phyloP scores from a whole-genome alignment of 2,329 filamentous ascomycete species.

The Rhynchosporium agropyri region DNA sequence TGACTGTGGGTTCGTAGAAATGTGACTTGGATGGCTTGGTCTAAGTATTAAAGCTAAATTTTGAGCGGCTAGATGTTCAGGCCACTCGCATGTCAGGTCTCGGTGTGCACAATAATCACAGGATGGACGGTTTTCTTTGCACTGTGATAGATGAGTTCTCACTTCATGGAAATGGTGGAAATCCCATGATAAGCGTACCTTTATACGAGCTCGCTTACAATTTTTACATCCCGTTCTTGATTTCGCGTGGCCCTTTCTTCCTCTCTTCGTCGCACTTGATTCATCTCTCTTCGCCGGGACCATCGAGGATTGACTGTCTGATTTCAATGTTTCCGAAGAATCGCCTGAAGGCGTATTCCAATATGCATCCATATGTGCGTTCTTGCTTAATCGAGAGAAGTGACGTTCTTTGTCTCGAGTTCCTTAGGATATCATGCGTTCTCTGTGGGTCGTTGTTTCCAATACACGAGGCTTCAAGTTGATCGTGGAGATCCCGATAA shows the following conservation, averaged over 20 bases:
- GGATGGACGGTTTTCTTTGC: slow-evolving; percentile 63
- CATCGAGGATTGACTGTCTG: not conserved
- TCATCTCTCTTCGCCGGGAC: not conserved
- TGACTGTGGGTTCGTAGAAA: slow-evolving; percentile 41
- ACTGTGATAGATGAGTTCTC: slow-evolving; percentile 46
- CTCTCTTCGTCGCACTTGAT: slow-evolving; percentile 19
- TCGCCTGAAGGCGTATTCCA: not conserved
- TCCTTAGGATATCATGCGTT: no score
- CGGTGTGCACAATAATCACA: slow-evolving; percentile 67
- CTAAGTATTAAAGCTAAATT: slow-evolving; percentile 34
- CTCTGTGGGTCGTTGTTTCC: no score
- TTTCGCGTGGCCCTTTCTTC: slow-evolving; percentile 60
- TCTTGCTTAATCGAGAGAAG: not conserved
- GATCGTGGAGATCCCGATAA: no score
- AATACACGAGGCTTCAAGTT: no score
- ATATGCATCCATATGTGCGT: not conserved
- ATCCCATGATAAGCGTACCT: slow-evolving; percentile 45
- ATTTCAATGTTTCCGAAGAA: not conserved
- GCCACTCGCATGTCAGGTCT: slow-evolving; percentile 66
- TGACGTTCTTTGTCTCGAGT: not conserved
- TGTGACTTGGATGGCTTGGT: slow-evolving; percentile 9
- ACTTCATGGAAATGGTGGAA: no score
- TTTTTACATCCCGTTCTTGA: slow-evolving; percentile 68
- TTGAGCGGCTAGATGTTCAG: slow-evolving; percentile 54
- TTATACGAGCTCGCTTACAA: slow-evolving; percentile 68